Base-by-base conservation (phyloP, 2,329 filamentous ascomycete species). In the Paramyrothecium roridum region DNA sequence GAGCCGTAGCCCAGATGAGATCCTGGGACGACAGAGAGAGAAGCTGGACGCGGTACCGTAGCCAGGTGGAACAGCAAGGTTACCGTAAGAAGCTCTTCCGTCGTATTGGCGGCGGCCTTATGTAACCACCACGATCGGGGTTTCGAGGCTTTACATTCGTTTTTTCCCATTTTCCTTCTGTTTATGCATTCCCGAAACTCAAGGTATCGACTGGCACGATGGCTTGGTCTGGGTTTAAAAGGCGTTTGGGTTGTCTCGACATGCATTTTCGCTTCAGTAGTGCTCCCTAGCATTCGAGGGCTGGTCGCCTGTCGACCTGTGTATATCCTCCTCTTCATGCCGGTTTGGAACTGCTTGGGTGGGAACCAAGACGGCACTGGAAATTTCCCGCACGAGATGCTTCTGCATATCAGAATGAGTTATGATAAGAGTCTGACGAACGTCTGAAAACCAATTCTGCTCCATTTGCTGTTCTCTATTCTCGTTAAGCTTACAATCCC, bases 1-100 rank as follows among this genome's bases (percentile, higher is more conserved):
- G n/a, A 6, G 2, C 10, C 46, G 19, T 48, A 84, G 81, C 73
- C 22, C 79, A 82, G 57, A 80, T 81, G 73, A 76, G 70, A 56
- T 74, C 76, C 56, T 73, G 72, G 60, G 80, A 83, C 34, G 75
- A 79, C 53, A 78, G 80, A n/a, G 75, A 81, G 59, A 73, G 73
- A 57, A 76, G 70, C 67, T 81, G 74, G 78, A 72, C 68, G 51
- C 68, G 69, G 50, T 73, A 75, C 60, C 73, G 78, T 40, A 68
- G 70, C 10, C 72, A 74, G 23, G 57, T 71, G 17, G 73, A 77
- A 20, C 37, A 43, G 37, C 63, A 56, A 26, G 60, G 61, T 23
- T 62, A 64, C 34, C 70, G 74, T 34, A 72, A 71, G 60, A 75
- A 71, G 61, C 66, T 77, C 50, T 65, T 73, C 22, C 72, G 73